Conservation (phyloP, 2,329 filamentous ascomycete genomes). For the Alternaria sp. region DNA sequence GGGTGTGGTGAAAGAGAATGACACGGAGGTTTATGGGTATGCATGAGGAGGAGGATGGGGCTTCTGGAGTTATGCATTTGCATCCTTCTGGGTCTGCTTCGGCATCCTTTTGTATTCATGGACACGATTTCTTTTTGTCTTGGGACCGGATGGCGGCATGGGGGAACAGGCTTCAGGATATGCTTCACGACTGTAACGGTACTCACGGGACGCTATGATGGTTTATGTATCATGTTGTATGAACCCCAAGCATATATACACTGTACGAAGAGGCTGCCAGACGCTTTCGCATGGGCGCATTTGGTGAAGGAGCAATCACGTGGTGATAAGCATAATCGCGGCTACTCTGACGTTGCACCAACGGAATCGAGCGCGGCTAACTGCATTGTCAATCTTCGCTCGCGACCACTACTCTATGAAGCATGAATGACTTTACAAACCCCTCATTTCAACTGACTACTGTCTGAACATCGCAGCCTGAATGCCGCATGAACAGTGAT, state of each 20-base stretch:
- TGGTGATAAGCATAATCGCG: constrained; percentile 23
- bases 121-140: constrained; percentile 13
- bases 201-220: constrained; percentile 13
- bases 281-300: not conserved
- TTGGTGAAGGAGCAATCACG: constrained; percentile 16
- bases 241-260: constrained; percentile 35
- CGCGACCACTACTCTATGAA: constrained; percentile 4
- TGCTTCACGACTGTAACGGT: constrained; percentile 24
- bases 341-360: constrained; percentile 16
- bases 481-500: constrained; percentile 15
- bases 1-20: constrained; percentile 56
- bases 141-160: constrained; percentile 4
- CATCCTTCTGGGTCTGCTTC: constrained; percentile 14
- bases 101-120: constrained; percentile 7
- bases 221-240: constrained; percentile 40
- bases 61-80: constrained; percentile 15
- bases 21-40: constrained; percentile 42
- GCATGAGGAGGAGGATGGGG: constrained; percentile 14
- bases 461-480: not conserved
- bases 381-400: constrained; percentile 13
- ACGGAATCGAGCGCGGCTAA: constrained; percentile 15
- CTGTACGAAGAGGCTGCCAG: not conserved
- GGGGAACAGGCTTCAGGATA: constrained; percentile 2
- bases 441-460: not conserved
- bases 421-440: not conserved